Base-by-base conservation (phyloP, 2,329 filamentous ascomycete species). In the Fusarium xyrophilum region DNA sequence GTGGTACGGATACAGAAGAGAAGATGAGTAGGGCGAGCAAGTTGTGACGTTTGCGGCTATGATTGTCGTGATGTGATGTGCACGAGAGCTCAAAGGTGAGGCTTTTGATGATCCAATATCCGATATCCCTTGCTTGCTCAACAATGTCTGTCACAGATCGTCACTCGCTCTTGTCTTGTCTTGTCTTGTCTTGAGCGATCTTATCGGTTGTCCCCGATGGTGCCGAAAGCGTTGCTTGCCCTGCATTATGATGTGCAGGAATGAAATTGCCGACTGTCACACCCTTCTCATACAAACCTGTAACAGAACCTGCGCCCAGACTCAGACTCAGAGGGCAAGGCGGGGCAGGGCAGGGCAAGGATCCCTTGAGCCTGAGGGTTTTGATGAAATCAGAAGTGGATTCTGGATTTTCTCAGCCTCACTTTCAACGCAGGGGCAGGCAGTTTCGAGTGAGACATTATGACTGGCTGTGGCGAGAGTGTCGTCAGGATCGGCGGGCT, bases 261-360 rank as follows among this genome's bases (percentile, higher is more conserved):
- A 30, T 50, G 17, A 53, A 42, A 32, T 57, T 57, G 51, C 30
- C 15, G 44, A 54, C 40, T 42, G 40, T 56, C n/a, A 50, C 48
- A 28, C 44, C 44, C 38, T 48, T 52, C 63, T 68, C 66, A 67
- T 52, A 70, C 69, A 64, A 39, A 61, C 60, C 68, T 74, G 71
- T 69, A 66, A 73, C 71, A 60, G 44, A 35, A 61, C 59, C 61
- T 73, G 71, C 55, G 50, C 47, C 46, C 53, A 56, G 64, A 21
- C 43, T 50, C 35, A 56, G 63, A 9, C 47, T 50, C 35, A 30
- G 33, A 56, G 12, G 12, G 30, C 13, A n/a, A n/a, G n/a, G n/a
- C n/a, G n/a, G n/a, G n/a, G 53, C 11, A 12, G 28, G 4, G 30
- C 30, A 32, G 13, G 53, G 44, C 59, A 64, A 65, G 63, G 61